Conservation (phyloP, 805 yeast genomes). For the Candida xiaguanensis region DNA sequence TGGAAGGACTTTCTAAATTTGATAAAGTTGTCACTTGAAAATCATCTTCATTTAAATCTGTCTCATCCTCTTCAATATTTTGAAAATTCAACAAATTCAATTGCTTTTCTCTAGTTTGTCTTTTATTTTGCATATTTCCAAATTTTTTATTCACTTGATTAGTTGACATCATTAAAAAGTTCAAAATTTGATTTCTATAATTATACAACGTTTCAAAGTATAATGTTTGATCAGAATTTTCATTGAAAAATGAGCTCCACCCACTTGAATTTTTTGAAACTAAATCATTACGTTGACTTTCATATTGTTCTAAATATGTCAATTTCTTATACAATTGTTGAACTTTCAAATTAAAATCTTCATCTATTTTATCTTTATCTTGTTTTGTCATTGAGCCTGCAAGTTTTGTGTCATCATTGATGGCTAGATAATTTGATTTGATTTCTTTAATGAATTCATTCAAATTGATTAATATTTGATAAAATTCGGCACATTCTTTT, state of each 20-base stretch:
- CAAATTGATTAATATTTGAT: conserved; percentile 27
- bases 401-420: conserved; percentile 15
- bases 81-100: conserved; percentile 37
- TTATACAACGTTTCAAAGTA: conserved; percentile 36
- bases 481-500: conserved; percentile 36
- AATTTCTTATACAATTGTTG: conserved; percentile 51
- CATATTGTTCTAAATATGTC: conserved; percentile 49
- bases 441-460: conserved; percentile 25
- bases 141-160: conserved; percentile 42
- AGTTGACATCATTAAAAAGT: conserved; percentile 44
- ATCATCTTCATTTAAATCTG: conserved; percentile 11
- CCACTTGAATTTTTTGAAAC: background rate
- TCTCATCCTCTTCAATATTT: conserved; percentile 33
- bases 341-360: conserved; percentile 49
- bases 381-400: conserved; percentile 30
- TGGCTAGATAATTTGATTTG: conserved; percentile 23
- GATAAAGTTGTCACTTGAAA: background rate
- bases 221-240: conserved; percentile 27
- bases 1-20: background rate
- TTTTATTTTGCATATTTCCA: conserved; percentile 46
- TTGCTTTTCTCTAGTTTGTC: conserved; percentile 40
- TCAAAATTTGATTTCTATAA: conserved; percentile 48
- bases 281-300: conserved; percentile 37
- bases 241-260: conserved; percentile 21
- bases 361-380: conserved; percentile 55